These are phyloP conservation scores for Dysphania ambrosioides DNA, from an alignment of 148 eudicot species.

Conservation along the genomic window DNA sequence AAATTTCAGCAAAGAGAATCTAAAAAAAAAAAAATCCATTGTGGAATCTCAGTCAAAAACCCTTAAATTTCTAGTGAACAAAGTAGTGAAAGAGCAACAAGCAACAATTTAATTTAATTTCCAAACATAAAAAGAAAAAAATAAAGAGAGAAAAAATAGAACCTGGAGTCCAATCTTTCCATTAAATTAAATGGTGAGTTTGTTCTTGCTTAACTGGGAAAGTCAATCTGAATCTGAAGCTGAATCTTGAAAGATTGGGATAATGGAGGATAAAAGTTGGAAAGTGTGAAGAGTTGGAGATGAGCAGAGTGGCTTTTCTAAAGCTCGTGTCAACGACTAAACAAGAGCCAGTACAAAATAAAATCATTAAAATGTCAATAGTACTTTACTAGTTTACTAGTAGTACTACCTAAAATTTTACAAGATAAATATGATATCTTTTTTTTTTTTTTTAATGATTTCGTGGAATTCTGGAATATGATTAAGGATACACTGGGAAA, in stretches of 20 bases:
- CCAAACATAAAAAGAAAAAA: background rate
- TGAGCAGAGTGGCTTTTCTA: slow-evolving; percentile 23
- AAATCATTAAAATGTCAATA: no score
- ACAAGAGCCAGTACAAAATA: no score
- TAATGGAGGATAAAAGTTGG: background rate
- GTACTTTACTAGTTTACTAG: no score
- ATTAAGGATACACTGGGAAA: no score
- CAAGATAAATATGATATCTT: no score
- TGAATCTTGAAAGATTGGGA: background rate
- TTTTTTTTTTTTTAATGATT: no score
- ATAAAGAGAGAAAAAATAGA: background rate
- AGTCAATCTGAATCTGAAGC: slow-evolving; percentile 7
- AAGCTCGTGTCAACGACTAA: background rate
- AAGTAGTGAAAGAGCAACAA: background rate
- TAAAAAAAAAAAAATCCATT: background rate
- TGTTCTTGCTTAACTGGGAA: background rate
- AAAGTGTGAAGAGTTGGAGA: slow-evolving; percentile 4
- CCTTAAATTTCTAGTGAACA: background rate
- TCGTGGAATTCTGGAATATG: no score
- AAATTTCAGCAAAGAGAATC: no score
- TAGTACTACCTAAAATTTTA: no score
- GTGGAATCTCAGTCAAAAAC: background rate
- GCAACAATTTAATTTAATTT: background rate
- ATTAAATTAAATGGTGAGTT: background rate
- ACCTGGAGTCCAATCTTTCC: slow-evolving; percentile 23